These are phyloP conservation scores for Biscogniauxia mediterranea DNA, from an alignment of 2,329 filamentous ascomycete genomes.

Conservation along the genomic window DNA sequence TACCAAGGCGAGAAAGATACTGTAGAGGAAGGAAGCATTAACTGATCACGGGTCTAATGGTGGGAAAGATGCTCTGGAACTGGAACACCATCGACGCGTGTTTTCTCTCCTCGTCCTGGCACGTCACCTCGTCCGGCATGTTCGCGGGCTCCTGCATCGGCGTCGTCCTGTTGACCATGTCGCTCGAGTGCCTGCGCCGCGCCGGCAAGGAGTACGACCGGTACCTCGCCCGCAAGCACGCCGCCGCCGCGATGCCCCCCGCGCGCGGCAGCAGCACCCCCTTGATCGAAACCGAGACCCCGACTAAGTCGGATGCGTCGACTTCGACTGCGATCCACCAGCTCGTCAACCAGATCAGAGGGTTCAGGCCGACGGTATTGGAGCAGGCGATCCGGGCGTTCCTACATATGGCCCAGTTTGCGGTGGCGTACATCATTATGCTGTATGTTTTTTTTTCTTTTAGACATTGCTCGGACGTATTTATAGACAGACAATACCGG, in stretches of 20 bases:
- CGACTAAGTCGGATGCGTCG: slow-evolving; percentile 5
- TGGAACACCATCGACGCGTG: slow-evolving; percentile 71
- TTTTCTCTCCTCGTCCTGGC: slow-evolving; percentile 71
- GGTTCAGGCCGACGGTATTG: slow-evolving; percentile 55
- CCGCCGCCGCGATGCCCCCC: slow-evolving; percentile 31
- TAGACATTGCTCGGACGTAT: too few species aligned
- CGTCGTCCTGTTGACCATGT: slow-evolving; percentile 69
- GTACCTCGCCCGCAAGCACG: slow-evolving; percentile 56
- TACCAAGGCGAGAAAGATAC: not conserved
- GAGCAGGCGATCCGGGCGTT: slow-evolving; percentile 67
- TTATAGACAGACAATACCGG: too few species aligned
- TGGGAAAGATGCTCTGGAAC: slow-evolving; percentile 83
- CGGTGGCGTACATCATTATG: slow-evolving; percentile 79
- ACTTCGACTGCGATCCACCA: slow-evolving; percentile 23
- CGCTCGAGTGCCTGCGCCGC: slow-evolving; percentile 71
- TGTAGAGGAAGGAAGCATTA: slow-evolving; percentile 1
- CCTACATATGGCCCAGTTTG: slow-evolving; percentile 70
- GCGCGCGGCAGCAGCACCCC: too few species aligned
- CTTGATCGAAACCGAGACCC: slow-evolving; percentile 7
- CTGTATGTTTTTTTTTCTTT: slow-evolving; percentile 38
- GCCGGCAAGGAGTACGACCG: slow-evolving; percentile 70
- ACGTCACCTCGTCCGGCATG: slow-evolving; percentile 65
- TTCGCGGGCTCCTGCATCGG: slow-evolving; percentile 82
- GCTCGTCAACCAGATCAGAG: slow-evolving; percentile 1
- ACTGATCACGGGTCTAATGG: not conserved